These are phyloP conservation scores for Blastocladiella emersonii DNA, from an alignment of 371 early-diverging fungal genomes.

Conservation along the genomic window DNA sequence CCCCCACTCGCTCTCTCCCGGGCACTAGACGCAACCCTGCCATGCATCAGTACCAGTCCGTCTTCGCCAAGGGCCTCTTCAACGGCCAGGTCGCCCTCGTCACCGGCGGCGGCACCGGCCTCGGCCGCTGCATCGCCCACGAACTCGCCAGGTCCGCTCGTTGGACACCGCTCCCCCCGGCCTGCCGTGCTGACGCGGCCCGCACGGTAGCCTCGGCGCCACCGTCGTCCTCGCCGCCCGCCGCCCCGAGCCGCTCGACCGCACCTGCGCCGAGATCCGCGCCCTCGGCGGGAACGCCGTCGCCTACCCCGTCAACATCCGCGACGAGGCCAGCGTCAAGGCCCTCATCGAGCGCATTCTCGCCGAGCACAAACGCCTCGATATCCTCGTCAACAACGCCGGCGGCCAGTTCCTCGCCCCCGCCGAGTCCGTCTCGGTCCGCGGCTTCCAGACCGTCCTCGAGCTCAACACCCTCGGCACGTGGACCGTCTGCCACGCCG, in stretches of 20 bases:
- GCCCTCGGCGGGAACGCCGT: background rate
- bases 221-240: conserved; percentile 31
- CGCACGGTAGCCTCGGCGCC: conserved; percentile 34
- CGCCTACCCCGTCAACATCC: conserved; percentile 23
- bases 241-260: conserved; percentile 20
- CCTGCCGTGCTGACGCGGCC: background rate
- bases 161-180: too few relatives aligned
- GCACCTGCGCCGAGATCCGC: conserved; percentile 21
- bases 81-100: conserved; percentile 21
- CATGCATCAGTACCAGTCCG: conserved; percentile 20
- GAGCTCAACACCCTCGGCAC: conserved; percentile 39
- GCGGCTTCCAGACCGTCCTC: conserved; percentile 32
- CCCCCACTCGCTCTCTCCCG: too few relatives aligned
- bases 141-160: conserved; percentile 27
- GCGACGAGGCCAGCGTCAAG: conserved; percentile 18
- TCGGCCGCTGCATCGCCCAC: conserved; percentile 32
- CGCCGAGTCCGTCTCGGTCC: conserved; percentile 20
- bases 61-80: conserved; percentile 23
- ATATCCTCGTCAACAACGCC: conserved; percentile 34
- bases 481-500: conserved; percentile 25
- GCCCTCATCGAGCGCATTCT: conserved; percentile 19
- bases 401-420: conserved; percentile 33
- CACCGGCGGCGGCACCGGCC: conserved; percentile 31
- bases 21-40: too few relatives aligned
- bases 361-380: conserved; percentile 22